These are phyloP conservation scores for Blyttiomyces sp. DNA, from an alignment of 371 early-diverging fungal species.

Conservation along the genomic window DNA sequence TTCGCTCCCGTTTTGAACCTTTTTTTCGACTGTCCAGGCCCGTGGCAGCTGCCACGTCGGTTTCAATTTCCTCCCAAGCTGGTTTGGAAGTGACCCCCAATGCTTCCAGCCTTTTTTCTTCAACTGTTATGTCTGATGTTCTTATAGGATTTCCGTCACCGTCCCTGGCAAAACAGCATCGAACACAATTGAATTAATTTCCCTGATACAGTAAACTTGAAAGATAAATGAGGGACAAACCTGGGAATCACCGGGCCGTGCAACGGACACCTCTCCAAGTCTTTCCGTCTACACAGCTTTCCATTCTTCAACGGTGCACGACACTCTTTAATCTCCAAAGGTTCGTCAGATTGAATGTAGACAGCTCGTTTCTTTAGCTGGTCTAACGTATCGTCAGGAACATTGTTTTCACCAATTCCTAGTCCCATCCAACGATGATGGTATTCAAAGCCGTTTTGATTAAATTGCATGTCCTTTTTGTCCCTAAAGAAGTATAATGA, in stretches of 20 bases:
- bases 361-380: slow-evolving; percentile 11
- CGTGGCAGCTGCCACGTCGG: not conserved
- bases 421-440: slow-evolving; percentile 18
- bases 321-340: slow-evolving; percentile 49
- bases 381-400: slow-evolving; percentile 7
- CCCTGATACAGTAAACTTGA: too few species aligned
- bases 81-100: not conserved
- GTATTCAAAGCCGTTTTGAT: slow-evolving; percentile 7
- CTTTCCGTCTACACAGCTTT: slow-evolving; percentile 63
- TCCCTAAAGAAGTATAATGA: too few species aligned
- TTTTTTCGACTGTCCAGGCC: not conserved
- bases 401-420: slow-evolving; percentile 13
- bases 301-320: slow-evolving; percentile 65
- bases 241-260: slow-evolving; percentile 68
- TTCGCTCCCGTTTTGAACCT: not conserved
- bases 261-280: slow-evolving; percentile 67
- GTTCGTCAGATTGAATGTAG: not conserved
- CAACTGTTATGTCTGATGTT: not conserved
- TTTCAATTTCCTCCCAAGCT: not conserved
- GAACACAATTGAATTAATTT: not conserved
- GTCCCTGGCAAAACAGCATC: not conserved
- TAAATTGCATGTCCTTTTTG: slow-evolving; percentile 16
- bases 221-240: slow-evolving; percentile 52
- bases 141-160: not conserved
- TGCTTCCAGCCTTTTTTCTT: not conserved